Conservation (phyloP, 1,284 basidiomycete species). For the Cutaneotrichosporon curvatum region DNA sequence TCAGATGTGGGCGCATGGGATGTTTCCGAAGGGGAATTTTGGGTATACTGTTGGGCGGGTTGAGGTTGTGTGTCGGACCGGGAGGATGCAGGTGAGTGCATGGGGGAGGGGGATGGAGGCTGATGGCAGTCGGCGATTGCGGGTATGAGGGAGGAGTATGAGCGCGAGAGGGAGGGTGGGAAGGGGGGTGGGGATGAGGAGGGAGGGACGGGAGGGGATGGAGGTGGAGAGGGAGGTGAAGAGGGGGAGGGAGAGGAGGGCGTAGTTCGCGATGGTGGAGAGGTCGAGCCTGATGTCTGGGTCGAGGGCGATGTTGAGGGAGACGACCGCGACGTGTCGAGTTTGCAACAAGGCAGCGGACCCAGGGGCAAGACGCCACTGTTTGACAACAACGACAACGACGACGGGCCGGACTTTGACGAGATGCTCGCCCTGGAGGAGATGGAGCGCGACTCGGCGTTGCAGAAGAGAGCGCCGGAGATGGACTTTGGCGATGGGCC, state of each 20-base stretch:
- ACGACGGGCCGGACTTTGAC: slow-evolving; percentile 21
- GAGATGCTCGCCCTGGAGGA: slow-evolving; percentile 62
- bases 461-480: neutral
- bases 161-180: slow-evolving; percentile 48
- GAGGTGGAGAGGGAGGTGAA: neutral
- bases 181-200: slow-evolving; percentile 29
- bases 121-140: slow-evolving; percentile 44
- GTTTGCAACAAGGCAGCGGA: neutral
- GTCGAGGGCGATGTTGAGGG: slow-evolving; percentile 1
- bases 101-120: neutral
- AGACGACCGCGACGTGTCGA: slow-evolving; percentile 1
- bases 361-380: slow-evolving; percentile 12
- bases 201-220: slow-evolving; percentile 4
- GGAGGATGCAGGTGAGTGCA: slow-evolving; percentile 70
- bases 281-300: neutral
- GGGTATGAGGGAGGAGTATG: slow-evolving; percentile 53
- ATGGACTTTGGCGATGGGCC: slow-evolving; percentile 7
- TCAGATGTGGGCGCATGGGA: slow-evolving; percentile 82
- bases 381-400: slow-evolving; percentile 31
- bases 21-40: slow-evolving; percentile 82
- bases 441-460: slow-evolving; percentile 46
- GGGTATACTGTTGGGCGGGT: slow-evolving; percentile 70
- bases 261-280: neutral
- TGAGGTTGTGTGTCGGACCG: slow-evolving; percentile 76
- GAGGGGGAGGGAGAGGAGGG: slow-evolving; percentile 3